A percentile compares a stretch with the other conserved stretches of the same genome.
phyloP scores from a whole-genome alignment of 345 rosid genomes.

The Boechera stricta region DNA sequence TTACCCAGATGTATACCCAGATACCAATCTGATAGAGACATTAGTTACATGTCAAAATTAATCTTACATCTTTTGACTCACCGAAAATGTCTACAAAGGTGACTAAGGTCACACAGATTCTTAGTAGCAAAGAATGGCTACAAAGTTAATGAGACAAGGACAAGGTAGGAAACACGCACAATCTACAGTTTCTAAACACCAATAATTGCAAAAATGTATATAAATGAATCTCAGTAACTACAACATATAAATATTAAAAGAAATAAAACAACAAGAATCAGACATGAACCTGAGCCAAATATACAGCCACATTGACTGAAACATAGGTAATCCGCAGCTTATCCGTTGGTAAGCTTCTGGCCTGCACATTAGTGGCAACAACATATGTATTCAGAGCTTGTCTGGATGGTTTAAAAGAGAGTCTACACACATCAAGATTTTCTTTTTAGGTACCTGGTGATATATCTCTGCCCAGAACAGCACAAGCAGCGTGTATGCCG shows the following conservation, averaged over 20 bases:
- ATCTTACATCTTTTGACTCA: not conserved
- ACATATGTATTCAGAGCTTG: slow-evolving; percentile 40
- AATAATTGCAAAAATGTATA: not conserved
- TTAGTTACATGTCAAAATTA: slow-evolving; percentile 10
- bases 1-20: slow-evolving; percentile 86
- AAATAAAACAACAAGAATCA: slow-evolving; percentile 1
- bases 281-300: slow-evolving; percentile 74
- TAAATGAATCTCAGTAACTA: not conserved
- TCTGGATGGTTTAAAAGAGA: not conserved
- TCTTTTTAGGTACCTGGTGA: slow-evolving; percentile 63
- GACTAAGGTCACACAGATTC: slow-evolving; percentile 22
- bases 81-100: not conserved
- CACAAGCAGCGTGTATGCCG: slow-evolving; percentile 89
- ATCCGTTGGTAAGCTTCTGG: slow-evolving; percentile 94
- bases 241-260: not conserved
- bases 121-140: slow-evolving; percentile 5
- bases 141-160: slow-evolving; percentile 9
- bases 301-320: slow-evolving; percentile 63
- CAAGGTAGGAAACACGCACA: slow-evolving; percentile 16
- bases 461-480: slow-evolving; percentile 99
- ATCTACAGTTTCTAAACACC: not conserved
- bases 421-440: not conserved
- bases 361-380: slow-evolving; percentile 57
- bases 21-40: slow-evolving; percentile 69
- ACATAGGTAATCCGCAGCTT: slow-evolving; percentile 73